phyloP scores from a whole-genome alignment of 495 filamentous ascomycete species.

The Rostrohypoxylon terebratum region DNA sequence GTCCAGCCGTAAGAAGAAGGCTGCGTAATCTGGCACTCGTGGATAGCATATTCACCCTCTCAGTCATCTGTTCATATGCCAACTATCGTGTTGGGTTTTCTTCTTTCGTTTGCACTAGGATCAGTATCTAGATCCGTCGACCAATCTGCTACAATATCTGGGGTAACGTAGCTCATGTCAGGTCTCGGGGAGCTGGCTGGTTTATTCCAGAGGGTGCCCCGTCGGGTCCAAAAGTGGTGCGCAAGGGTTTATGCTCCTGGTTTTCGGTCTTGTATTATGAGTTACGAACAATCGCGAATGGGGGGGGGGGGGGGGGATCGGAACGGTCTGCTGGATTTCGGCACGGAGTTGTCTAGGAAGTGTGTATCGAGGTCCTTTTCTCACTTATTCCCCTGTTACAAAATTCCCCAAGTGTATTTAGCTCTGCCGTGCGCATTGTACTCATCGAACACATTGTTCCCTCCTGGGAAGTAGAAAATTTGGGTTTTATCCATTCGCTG shows the following conservation, averaged over 20 bases:
- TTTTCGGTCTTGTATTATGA: constrained; percentile 40
- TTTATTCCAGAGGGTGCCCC: not conserved
- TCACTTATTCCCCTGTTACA: not conserved
- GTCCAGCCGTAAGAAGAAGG: constrained; percentile 64
- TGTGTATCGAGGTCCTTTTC: constrained; percentile 2
- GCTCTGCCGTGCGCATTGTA: not conserved
- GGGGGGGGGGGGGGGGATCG: too few relatives aligned
- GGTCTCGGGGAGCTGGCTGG: not conserved
- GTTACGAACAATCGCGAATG: constrained; percentile 27
- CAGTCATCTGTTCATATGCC: not conserved
- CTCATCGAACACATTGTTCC: not conserved
- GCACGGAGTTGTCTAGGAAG: not conserved
- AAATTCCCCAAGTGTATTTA: not conserved
- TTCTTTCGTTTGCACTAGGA: not conserved
- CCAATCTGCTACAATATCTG: not conserved
- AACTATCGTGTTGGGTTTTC: not conserved
- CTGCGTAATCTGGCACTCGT: constrained; percentile 3
- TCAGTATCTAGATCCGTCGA: not conserved
- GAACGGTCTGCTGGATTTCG: not conserved
- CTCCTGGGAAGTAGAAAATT: not conserved
- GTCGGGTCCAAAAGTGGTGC: not conserved
- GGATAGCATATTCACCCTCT: not conserved
- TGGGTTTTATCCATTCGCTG: not conserved
- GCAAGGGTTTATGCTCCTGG: constrained; percentile 9
- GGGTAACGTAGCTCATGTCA: too few relatives aligned